phyloP scores from a whole-genome alignment of 306 rosid genomes.

The Prunus padus region DNA sequence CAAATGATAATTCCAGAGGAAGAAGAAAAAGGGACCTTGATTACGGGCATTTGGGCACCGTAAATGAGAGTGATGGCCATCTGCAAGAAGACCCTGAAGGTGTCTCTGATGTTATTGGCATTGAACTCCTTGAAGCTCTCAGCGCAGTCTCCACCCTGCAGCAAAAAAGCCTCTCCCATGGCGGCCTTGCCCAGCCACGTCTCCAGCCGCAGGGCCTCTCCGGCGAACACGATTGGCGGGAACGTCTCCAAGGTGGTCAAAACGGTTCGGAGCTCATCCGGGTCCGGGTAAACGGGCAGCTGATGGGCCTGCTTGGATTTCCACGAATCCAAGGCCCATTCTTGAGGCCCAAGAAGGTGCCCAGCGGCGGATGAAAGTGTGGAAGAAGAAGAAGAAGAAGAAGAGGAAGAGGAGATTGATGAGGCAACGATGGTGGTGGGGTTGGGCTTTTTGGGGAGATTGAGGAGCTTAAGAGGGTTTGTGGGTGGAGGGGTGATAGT shows the following conservation, averaged over 20 bases:
- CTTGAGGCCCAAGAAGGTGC: neutral
- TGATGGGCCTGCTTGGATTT: conserved; percentile 40
- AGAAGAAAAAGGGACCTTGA: conserved; percentile 22
- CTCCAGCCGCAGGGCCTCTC: conserved; percentile 43
- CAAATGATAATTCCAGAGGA: neutral
- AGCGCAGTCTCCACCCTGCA: conserved; percentile 58
- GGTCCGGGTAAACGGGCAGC: conserved; percentile 40
- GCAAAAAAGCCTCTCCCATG: conserved; percentile 39
- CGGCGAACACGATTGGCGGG: conserved; percentile 46
- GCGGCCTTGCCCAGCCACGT: conserved; percentile 42
- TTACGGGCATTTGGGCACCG: conserved; percentile 41
- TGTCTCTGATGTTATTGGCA: conserved; percentile 42
- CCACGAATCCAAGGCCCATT: conserved; percentile 43
- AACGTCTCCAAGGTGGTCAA: conserved; percentile 31
- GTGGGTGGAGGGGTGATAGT: neutral
- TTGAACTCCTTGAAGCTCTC: conserved; percentile 86
- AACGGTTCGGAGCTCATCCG: conserved; percentile 32
- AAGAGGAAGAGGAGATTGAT: conserved; percentile 1
- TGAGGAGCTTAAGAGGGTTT: neutral
- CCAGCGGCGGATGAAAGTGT: neutral
- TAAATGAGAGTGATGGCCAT: conserved; percentile 36
- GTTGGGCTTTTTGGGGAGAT: neutral
- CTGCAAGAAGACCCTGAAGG: conserved; percentile 41
- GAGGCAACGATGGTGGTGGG: neutral
- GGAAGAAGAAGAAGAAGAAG: neutral